A percentile compares a stretch with the other conserved stretches of the same genome.
phyloP scores from a whole-genome alignment of 148 eudicot species.

The Oxyria digyna region DNA sequence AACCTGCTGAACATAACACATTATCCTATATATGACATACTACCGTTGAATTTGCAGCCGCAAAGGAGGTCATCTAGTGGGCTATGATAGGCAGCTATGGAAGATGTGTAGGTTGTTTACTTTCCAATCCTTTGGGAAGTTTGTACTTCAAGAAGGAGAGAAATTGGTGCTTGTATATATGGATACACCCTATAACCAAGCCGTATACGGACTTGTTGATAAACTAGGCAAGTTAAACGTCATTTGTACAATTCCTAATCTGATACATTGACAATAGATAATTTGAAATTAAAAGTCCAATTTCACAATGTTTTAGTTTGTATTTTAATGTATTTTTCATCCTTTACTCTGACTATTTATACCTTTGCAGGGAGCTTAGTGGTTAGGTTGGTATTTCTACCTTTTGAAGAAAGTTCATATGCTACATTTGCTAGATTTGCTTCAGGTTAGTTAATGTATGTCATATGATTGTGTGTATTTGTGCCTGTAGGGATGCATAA shows the following conservation, averaged over 20 bases:
- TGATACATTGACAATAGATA: neutral
- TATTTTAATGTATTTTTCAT: neutral
- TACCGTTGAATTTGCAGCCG: neutral
- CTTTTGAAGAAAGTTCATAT: conserved; percentile 97
- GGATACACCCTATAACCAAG: conserved; percentile 95
- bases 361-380: conserved; percentile 80
- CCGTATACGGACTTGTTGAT: conserved; percentile 95
- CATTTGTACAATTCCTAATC: neutral
- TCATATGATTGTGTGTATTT: neutral
- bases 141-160: conserved; percentile 98
- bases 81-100: conserved; percentile 53
- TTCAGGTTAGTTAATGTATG: conserved; percentile 56
- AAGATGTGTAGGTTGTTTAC: conserved; percentile 79
- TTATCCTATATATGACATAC: neutral
- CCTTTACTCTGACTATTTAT: neutral
- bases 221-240: conserved; percentile 57
- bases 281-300: neutral
- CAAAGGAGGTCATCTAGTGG: conserved; percentile 37
- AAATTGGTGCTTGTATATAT: conserved; percentile 97
- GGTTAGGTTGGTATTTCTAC: conserved; percentile 91
- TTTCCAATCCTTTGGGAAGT: conserved; percentile 68
- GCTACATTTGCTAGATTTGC: conserved; percentile 94
- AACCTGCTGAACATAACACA: neutral
- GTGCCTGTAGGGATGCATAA: too few species aligned
- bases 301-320: neutral